These are phyloP conservation scores for Trapa incisa DNA, from an alignment of 345 rosid genomes.

Conservation along the genomic window DNA sequence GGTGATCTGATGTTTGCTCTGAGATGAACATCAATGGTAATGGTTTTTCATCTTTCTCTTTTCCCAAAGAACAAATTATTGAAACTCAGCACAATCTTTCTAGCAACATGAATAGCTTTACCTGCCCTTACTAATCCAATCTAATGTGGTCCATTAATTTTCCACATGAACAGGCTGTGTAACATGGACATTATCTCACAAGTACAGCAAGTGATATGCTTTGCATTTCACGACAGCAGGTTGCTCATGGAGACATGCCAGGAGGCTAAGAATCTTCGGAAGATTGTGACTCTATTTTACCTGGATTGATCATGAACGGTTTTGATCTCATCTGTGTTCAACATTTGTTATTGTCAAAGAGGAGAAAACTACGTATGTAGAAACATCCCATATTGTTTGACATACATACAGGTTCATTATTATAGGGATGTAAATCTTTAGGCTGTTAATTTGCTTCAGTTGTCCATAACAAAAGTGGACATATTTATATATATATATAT, in stretches of 20 bases:
- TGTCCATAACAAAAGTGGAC: too few species aligned
- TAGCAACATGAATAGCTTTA: not conserved
- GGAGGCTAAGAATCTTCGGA: constrained; percentile 83
- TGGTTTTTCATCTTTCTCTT: not conserved
- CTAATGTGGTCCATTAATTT: not conserved
- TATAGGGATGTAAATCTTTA: not conserved
- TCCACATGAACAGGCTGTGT: constrained; percentile 50
- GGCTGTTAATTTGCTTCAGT: not conserved
- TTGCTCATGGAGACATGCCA: constrained; percentile 92
- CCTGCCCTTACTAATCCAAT: not conserved
- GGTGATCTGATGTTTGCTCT: not conserved
- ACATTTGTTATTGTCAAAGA: not conserved
- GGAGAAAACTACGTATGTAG: not conserved
- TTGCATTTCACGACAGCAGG: constrained; percentile 92
- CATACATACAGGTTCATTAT: not conserved
- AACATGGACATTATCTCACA: constrained; percentile 92
- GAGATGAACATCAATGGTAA: not conserved
- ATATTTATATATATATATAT: too few species aligned
- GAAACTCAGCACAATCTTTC: not conserved
- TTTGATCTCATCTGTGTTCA: not conserved
- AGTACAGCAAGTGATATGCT: constrained; percentile 94
- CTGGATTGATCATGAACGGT: constrained; percentile 32
- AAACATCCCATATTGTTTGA: not conserved
- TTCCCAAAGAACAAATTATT: not conserved
- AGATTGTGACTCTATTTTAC: constrained; percentile 86